Evolutionary conservation across 2,329 filamentous ascomycete species (phyloP).

Genomic region (Calonectria fujianensis): DNA sequence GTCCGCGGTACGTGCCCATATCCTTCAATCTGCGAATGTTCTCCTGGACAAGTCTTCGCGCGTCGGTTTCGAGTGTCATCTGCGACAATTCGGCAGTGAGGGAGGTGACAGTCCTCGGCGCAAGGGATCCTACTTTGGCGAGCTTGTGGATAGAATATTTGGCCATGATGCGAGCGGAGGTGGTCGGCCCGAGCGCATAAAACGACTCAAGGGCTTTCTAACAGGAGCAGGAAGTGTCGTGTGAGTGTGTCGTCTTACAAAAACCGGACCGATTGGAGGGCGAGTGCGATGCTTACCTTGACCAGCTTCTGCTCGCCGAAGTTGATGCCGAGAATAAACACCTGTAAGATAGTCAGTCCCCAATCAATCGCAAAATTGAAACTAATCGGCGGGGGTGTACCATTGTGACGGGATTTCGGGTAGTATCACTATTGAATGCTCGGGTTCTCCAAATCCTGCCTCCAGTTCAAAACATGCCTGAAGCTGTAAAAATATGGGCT

Average conservation of each 20-base stretch:
- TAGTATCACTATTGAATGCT: conserved; percentile 50
- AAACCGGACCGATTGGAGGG: conserved; percentile 9
- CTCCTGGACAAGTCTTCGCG: conserved; percentile 84
- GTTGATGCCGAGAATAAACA: conserved; percentile 90
- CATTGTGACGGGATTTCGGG: conserved; percentile 49
- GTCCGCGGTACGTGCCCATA: conserved; percentile 92
- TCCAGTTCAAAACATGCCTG: conserved; percentile 37
- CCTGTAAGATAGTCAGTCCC: conserved; percentile 66
- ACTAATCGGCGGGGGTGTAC: conserved; percentile 40
- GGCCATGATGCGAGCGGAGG: conserved; percentile 86
- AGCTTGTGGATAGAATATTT: conserved; percentile 91
- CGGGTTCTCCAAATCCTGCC: conserved; percentile 43
- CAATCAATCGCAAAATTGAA: no score
- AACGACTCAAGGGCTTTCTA: conserved; percentile 87
- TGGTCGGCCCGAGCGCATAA: conserved; percentile 86
- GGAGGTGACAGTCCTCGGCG: conserved; percentile 85
- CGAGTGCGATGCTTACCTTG: conserved; percentile 75
- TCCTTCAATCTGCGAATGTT: conserved; percentile 92
- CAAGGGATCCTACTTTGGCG: conserved; percentile 84
- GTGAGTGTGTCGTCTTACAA: conserved; percentile 37
- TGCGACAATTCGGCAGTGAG: conserved; percentile 89
- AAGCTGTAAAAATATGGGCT: conserved; percentile 48
- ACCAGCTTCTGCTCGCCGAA: conserved; percentile 90
- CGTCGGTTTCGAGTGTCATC: conserved; percentile 96
- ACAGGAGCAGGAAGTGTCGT: conserved; percentile 22